phyloP scores from a whole-genome alignment of 306 rosid species.

The Dryas octopetala region DNA sequence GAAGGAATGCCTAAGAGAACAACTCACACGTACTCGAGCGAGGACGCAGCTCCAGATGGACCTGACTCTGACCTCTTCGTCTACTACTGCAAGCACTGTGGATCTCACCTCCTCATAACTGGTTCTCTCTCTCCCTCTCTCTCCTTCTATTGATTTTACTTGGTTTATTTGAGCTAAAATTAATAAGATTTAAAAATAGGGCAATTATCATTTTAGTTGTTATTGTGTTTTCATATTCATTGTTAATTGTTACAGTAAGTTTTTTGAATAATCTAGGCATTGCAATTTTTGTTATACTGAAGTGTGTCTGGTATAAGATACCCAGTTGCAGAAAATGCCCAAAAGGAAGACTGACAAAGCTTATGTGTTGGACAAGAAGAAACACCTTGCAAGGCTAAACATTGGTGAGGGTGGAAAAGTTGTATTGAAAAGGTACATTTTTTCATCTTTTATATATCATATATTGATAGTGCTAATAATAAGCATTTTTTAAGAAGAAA shows the following conservation, averaged over 20 bases:
- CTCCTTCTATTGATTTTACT: neutral
- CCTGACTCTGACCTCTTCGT: too few relatives aligned
- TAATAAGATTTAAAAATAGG: neutral
- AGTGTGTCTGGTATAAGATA: constrained; percentile 53
- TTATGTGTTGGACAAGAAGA: constrained; percentile 74
- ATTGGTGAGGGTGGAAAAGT: constrained; percentile 71
- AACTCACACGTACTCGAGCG: constrained; percentile 95
- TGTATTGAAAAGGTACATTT: constrained; percentile 63
- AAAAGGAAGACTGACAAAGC: constrained; percentile 89
- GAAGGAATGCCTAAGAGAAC: constrained; percentile 83
- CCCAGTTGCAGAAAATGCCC: constrained; percentile 95
- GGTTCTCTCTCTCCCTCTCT: constrained; percentile 37
- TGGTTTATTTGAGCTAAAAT: neutral
- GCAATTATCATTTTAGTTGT: neutral
- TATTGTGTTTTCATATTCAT: neutral
- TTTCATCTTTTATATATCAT: neutral
- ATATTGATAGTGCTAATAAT: neutral
- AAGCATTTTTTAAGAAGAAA: neutral
- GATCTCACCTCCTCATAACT: constrained; percentile 86
- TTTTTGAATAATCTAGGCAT: neutral
- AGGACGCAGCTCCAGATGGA: constrained; percentile 57
- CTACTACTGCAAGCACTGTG: constrained; percentile 4
- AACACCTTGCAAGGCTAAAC: constrained; percentile 90
- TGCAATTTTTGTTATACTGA: constrained; percentile 26
- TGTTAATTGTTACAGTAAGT: neutral